Conservation (phyloP, 208 protist genomes). For the Trypanosoma congolense region DNA sequence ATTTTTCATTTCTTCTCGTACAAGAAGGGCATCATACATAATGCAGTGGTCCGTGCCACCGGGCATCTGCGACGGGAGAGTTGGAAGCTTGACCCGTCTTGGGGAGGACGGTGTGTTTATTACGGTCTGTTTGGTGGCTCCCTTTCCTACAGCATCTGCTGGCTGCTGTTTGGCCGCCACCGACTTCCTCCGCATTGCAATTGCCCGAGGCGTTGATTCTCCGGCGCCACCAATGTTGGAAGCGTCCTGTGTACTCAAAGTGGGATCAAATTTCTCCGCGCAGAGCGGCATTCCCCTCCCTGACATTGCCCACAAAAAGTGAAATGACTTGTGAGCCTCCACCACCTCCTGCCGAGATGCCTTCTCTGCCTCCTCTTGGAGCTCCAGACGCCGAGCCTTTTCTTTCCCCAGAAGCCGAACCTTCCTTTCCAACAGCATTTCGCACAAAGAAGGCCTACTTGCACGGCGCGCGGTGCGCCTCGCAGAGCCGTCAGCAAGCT, state of each 20-base stretch:
- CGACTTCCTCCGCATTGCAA: neutral
- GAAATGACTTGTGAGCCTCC: constrained; percentile 39
- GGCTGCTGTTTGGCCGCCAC: constrained; percentile 1
- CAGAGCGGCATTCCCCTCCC: constrained; percentile 57
- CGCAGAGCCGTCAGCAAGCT: too few species aligned
- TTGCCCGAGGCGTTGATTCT: neutral
- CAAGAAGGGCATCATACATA: constrained; percentile 35
- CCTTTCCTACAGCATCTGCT: neutral
- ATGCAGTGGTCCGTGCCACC: constrained; percentile 26
- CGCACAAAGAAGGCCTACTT: constrained; percentile 17
- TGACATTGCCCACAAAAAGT: constrained; percentile 54
- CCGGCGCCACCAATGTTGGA: neutral
- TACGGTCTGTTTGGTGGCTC: neutral
- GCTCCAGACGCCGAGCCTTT: neutral
- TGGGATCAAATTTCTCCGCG: constrained; percentile 20
- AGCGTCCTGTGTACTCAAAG: neutral
- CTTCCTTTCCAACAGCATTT: constrained; percentile 26
- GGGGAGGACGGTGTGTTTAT: neutral
- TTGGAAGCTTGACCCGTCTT: constrained; percentile 7
- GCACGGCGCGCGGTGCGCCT: too few species aligned
- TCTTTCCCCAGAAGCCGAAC: constrained; percentile 2
- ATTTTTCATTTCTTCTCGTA: constrained; percentile 13
- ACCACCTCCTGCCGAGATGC: constrained; percentile 13
- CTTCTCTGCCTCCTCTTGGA: neutral
- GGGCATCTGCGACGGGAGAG: constrained; percentile 1